Base-by-base conservation (phyloP, 306 rosid species). In the Hylodesmum podocarpum region DNA sequence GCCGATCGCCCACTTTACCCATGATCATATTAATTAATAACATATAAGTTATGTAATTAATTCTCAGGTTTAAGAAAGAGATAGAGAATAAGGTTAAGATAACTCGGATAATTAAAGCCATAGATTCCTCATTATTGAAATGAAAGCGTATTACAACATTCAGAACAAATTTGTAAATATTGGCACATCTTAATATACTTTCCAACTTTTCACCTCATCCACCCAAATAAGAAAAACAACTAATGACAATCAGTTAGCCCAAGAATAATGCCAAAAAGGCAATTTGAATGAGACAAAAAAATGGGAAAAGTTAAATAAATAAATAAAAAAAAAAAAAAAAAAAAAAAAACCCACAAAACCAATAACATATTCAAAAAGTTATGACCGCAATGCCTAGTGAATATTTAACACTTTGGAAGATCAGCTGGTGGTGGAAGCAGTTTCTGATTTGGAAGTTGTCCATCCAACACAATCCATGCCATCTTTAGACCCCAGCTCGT, bases 381-480 rank as follows among this genome's bases (percentile, higher is more conserved):
- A 3, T n/a, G 11, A 41, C 24, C 62, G 0, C 55, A 81, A 67
- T 27, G 27, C 6, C 4, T 8, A 33, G 33, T 36, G 19, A 31
- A 41, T 5, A 18, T 18, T 73, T 57, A 83, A 41, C 90, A 87
- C 71, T 77, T 84, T 1, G 91, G 94, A 77, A 89, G 91, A 89
- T 89, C 91, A 4, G 80, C 58, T 0, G 94, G 94, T 2, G 94
- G 88, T 78, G 91, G 88, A 82, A 76, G 80, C 83, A 89, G 53
- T 70, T 87, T 89, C 75, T 89, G 90, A 72, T 85, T 80, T 47
- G 91, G 86, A 5, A 84, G 87, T 55, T 87, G 78, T 70, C 92
- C 95, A 86, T 90, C 89, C 25, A 86, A 72, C 36, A 90, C 92
- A 49, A 84, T 11, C 92, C 95, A 90, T 14, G 90, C 92, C 95